Percentiles rank a stretch among this genome's conserved stretches.
Conservation (phyloP, 202 grass and related monocot species). For the Zizania palustris region DNA sequence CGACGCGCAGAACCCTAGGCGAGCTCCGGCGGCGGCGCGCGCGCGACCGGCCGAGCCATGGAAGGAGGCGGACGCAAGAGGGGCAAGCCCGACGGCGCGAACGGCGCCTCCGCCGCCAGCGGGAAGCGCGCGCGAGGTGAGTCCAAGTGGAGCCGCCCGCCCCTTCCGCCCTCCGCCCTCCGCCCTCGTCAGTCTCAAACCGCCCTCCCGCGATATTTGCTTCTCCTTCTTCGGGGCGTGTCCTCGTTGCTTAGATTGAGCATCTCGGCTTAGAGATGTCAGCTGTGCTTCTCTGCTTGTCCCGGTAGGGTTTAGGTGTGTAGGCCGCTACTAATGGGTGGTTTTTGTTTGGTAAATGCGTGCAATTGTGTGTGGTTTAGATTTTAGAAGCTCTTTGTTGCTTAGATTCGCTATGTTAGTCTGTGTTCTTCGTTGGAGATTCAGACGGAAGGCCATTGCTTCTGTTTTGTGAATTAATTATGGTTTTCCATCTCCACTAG, state of each 20-base stretch:
- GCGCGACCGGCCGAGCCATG: constrained; percentile 25
- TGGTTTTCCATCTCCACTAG: not conserved
- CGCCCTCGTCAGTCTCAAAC: not conserved
- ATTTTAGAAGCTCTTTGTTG: not conserved
- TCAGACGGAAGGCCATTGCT: not conserved
- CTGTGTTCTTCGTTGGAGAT: not conserved
- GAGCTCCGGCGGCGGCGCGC: not conserved
- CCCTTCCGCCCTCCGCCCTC: not conserved
- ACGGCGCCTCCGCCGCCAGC: constrained; percentile 27
- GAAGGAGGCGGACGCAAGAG: constrained; percentile 51
- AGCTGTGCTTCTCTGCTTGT: not conserved
- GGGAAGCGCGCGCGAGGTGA: constrained; percentile 63
- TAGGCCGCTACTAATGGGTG: not conserved
- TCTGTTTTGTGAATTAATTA: not conserved
- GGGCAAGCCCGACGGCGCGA: constrained; percentile 31
- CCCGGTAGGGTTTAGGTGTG: constrained; percentile 5
- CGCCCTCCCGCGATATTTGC: not conserved
- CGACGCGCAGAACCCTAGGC: constrained; percentile 29
- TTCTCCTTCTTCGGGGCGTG: not conserved
- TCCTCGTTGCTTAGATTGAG: not conserved
- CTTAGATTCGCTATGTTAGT: not conserved
- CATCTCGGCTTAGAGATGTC: not conserved
- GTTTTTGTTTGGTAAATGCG: not conserved
- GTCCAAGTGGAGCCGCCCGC: not conserved
- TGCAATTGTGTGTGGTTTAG: not conserved